A percentile compares a stretch with the other conserved stretches of the same genome.
phyloP scores from a whole-genome alignment of 1,284 basidiomycete species.

The Chondrostereum purpureum region DNA sequence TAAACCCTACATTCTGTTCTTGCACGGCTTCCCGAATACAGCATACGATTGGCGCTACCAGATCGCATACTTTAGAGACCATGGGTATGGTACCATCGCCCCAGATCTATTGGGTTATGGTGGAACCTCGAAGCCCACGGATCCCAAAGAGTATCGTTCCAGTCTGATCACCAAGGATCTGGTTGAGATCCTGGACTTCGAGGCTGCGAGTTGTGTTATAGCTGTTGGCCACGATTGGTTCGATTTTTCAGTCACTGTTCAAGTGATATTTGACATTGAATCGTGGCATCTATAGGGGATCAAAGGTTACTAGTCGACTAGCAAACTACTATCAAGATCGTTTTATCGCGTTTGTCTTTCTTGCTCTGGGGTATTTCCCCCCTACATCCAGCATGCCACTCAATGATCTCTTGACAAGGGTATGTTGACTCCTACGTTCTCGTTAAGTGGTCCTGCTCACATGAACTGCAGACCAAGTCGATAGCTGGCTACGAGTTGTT shows the following conservation, averaged over 20 bases:
- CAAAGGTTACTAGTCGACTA: constrained; percentile 26
- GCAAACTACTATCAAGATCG: constrained; percentile 30
- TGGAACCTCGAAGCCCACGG: constrained; percentile 9
- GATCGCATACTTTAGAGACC: constrained; percentile 17
- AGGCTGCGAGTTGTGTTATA: constrained; percentile 30
- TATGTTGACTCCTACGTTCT: constrained; percentile 14
- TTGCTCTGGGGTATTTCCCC: constrained; percentile 30
- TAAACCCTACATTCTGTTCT: constrained; percentile 34
- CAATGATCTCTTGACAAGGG: constrained; percentile 13
- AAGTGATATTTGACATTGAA: not conserved
- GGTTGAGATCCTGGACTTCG: constrained; percentile 38
- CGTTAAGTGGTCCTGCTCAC: not conserved
- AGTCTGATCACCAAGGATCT: constrained; percentile 36
- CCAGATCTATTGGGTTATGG: constrained; percentile 14
- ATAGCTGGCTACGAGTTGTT: constrained; percentile 23
- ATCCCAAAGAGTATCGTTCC: constrained; percentile 20
- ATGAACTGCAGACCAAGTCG: constrained; percentile 13
- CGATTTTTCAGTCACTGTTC: constrained; percentile 9
- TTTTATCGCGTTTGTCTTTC: constrained; percentile 34
- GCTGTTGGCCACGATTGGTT: constrained; percentile 46
- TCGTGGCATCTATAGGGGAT: constrained; percentile 30
- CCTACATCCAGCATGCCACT: constrained; percentile 18
- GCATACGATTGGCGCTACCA: constrained; percentile 40
- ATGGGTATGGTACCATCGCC: constrained; percentile 12
- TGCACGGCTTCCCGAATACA: constrained; percentile 43